Base-by-base conservation (phyloP, 495 filamentous ascomycete species). In the Daldinia loculata region DNA sequence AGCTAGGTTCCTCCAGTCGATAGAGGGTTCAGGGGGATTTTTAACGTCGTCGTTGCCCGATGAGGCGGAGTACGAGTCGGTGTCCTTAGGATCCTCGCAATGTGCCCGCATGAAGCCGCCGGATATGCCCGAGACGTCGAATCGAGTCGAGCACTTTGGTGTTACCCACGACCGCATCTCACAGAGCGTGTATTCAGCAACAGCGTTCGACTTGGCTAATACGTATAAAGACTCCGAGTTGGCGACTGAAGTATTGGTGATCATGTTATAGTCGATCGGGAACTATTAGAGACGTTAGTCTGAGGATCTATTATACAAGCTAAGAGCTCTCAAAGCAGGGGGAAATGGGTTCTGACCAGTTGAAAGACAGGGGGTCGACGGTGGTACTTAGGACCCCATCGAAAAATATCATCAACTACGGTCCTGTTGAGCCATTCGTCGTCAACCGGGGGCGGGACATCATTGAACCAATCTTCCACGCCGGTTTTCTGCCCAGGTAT, bases 351-450 rank as follows among this genome's bases (percentile, higher is more conserved):
- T n/a, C 61, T 59, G 12, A 83, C 81, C 61, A 81, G 87, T n/a
- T 84, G 84, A 70, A 93, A 94, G 39, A 90, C 76, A 0, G 91
- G 90, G 0, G 88, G 86, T 1, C 80, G 81, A 45, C 88, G 80
- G 3, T 74, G 72, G 30, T 86, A 84, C 24, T 79, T 72, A 6
- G 72, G 55, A 1, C 86, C 87, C 82, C 89, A 93, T 14, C 83
- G 80, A 72, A 94, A 94, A 24, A 94, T 76, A 30, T 90, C 85
- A 61, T 93, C 91, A 15, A 92, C 86, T 0, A 78, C 84, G 1
- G 91, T 93, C 2, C 75, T 74, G 67, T 91, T 91, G 0, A 84
- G 59, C 76, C 78, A 87, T 11, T 76, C 70, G 12, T 78, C 69
- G 5, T 68, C 66, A 5, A 48, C 36, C 0, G 80, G 76, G 0